A percentile compares a stretch with the other conserved stretches of the same genome.
These are phyloP conservation scores for Maudiozyma bulderi DNA, from an alignment of 805 yeast species.

Conservation along the genomic window DNA sequence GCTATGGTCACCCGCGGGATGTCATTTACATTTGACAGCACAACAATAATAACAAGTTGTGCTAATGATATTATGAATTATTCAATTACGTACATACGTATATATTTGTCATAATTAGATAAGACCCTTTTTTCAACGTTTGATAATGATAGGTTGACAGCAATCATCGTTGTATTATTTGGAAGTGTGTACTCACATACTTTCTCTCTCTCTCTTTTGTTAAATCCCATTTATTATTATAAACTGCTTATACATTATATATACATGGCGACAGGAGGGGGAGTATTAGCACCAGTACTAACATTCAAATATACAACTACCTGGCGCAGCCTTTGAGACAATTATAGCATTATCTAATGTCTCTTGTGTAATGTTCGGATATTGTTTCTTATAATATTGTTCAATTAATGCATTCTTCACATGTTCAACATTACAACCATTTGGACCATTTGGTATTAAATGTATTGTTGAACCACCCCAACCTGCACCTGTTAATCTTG, in stretches of 20 bases:
- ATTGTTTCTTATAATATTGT: slow-evolving; percentile 41
- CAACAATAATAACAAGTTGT: no score
- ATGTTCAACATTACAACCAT: slow-evolving; percentile 20
- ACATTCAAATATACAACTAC: slow-evolving; percentile 30
- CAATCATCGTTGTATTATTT: no score
- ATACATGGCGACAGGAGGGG: neutral
- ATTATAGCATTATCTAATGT: slow-evolving; percentile 44
- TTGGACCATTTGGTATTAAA: slow-evolving; percentile 32
- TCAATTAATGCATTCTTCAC: slow-evolving; percentile 39
- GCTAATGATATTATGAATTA: no score
- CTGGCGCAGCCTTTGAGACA: slow-evolving; percentile 46
- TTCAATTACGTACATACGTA: no score
- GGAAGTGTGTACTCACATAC: no score
- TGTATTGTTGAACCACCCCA: slow-evolving; percentile 70
- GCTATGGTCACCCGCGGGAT: no score
- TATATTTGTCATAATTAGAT: no score
- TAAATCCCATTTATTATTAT: neutral
- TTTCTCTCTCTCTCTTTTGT: no score
- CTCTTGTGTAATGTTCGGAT: slow-evolving; percentile 38
- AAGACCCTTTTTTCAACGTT: no score
- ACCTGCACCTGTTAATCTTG: slow-evolving; percentile 72
- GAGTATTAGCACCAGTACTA: neutral
- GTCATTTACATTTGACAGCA: no score
- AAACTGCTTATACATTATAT: neutral
- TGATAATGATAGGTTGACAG: no score